Percentiles rank a stretch among this genome's conserved stretches.
Evolutionary conservation across 169 alveolate species (phyloP).

Genomic region (Eimeria zaria): DNA sequence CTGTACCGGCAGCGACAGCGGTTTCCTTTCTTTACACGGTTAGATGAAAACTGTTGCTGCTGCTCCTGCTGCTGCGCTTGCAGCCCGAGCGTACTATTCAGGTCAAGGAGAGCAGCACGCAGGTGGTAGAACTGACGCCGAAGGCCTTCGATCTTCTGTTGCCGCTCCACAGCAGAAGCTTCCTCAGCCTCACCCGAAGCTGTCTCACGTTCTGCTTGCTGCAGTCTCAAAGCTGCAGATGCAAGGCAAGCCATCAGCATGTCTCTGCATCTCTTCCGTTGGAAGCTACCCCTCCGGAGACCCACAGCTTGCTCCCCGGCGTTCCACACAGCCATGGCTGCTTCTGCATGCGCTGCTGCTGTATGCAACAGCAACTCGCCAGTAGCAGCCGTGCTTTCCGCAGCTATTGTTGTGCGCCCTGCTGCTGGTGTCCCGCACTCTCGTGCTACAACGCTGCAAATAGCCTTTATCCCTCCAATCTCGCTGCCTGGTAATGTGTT

Average conservation of each 20-base stretch:
- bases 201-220: constrained; percentile 36
- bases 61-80: constrained; percentile 1
- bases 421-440: neutral
- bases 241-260: constrained; percentile 65
- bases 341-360: constrained; percentile 68
- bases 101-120: neutral
- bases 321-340: neutral
- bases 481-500: neutral
- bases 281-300: constrained; percentile 28
- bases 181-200: neutral
- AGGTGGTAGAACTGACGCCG: neutral
- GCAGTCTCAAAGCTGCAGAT: constrained; percentile 16
- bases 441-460: neutral
- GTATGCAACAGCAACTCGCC: constrained; percentile 51
- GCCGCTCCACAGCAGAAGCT: neutral
- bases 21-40: neutral
- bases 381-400: neutral
- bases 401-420: neutral
- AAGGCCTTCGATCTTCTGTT: neutral
- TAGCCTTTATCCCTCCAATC: neutral
- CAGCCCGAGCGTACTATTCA: neutral
- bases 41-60: neutral
- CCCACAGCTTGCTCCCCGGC: constrained; percentile 36
- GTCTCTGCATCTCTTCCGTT: constrained; percentile 54
- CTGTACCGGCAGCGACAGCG: neutral